These are phyloP conservation scores for Inonotus hispidus DNA, from an alignment of 1,284 basidiomycete species.

Conservation along the genomic window DNA sequence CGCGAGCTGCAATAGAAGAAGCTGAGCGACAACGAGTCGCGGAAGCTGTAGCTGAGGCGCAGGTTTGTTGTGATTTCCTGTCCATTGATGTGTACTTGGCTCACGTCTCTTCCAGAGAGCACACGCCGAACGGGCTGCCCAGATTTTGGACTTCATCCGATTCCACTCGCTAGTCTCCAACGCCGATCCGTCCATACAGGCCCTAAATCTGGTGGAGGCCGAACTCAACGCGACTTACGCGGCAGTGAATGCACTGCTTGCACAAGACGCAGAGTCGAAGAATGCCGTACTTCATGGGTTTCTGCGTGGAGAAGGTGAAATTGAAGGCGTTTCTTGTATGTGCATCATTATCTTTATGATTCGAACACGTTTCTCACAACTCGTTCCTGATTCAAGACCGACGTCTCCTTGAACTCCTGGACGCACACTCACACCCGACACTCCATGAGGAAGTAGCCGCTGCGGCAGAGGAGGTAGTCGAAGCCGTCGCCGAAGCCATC, in stretches of 20 bases:
- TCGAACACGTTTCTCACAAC: neutral
- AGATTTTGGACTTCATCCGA: slow-evolving; percentile 60
- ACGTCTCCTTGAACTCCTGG: slow-evolving; percentile 50
- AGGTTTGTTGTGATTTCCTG: slow-evolving; percentile 40
- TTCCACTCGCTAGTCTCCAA: slow-evolving; percentile 53
- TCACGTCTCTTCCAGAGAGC: slow-evolving; percentile 31
- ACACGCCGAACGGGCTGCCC: slow-evolving; percentile 36
- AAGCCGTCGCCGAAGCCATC: slow-evolving; percentile 5
- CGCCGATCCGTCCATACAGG: slow-evolving; percentile 39
- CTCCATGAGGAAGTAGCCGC: slow-evolving; percentile 28
- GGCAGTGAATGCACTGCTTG: slow-evolving; percentile 47
- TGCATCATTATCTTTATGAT: slow-evolving; percentile 11
- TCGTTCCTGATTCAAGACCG: slow-evolving; percentile 37
- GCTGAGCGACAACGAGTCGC: slow-evolving; percentile 47
- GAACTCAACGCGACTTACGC: slow-evolving; percentile 53
- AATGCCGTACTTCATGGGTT: slow-evolving; percentile 47
- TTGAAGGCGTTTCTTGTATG: slow-evolving; percentile 58
- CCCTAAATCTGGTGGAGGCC: slow-evolving; percentile 40
- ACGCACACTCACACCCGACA: slow-evolving; percentile 46
- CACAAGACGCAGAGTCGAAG: slow-evolving; percentile 46
- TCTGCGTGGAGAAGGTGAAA: slow-evolving; percentile 48
- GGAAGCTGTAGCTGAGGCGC: slow-evolving; percentile 50
- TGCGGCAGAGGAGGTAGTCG: slow-evolving; percentile 14
- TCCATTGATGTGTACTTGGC: neutral
- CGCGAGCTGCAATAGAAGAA: slow-evolving; percentile 49